A percentile compares a stretch with the other conserved stretches of the same genome.
phyloP scores from a whole-genome alignment of 768 basidiomycete genomes.

The Lactarius vividus region DNA sequence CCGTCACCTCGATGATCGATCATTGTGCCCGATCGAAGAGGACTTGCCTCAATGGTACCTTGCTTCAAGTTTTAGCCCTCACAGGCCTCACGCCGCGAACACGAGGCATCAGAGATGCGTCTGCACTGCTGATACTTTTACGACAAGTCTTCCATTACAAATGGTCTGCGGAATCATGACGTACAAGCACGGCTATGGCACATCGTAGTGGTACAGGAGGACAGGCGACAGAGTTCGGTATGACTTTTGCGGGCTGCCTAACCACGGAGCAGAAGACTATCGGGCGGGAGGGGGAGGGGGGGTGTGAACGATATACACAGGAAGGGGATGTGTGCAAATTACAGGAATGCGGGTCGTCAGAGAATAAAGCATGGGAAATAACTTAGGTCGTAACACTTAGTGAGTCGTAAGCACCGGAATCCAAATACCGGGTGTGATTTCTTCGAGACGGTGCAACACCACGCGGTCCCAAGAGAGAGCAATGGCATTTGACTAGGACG shows the following conservation, averaged over 20 bases:
- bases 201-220: conserved; percentile 21
- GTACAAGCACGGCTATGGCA: conserved; percentile 15
- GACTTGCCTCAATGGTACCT: conserved; percentile 21
- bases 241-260: conserved; percentile 4
- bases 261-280: conserved; percentile 8
- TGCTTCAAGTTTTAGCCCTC: conserved; percentile 15
- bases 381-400: conserved; percentile 13
- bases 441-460: conserved; percentile 26
- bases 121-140: background rate
- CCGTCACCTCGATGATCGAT: conserved; percentile 22
- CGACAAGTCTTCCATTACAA: conserved; percentile 11
- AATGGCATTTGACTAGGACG: conserved; percentile 22
- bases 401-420: conserved; percentile 22
- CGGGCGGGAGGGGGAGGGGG: background rate
- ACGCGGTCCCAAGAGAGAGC: conserved; percentile 27
- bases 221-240: conserved; percentile 1
- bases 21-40: conserved; percentile 15
- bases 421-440: conserved; percentile 22
- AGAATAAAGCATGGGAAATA: conserved; percentile 22
- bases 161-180: conserved; percentile 20
- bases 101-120: conserved; percentile 4
- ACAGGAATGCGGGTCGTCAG: conserved; percentile 4
- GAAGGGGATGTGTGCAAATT: background rate
- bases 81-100: conserved; percentile 9
- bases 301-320: background rate